Conservation (phyloP, 129 eudicot species). For the Pseudognaphalium luteoalbum region DNA sequence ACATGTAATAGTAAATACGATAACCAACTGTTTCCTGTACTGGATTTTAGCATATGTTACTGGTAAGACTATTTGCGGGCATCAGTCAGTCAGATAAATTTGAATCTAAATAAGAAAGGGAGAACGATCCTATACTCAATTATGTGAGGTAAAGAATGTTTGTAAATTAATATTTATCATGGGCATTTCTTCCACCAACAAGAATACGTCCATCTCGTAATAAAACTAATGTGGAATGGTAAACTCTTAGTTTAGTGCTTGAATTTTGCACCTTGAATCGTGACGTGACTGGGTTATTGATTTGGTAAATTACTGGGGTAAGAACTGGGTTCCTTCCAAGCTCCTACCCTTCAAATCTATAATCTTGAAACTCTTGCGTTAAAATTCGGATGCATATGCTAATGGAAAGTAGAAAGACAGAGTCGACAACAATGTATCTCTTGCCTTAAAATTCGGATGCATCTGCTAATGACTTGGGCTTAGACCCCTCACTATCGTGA, state of each 20-base stretch:
- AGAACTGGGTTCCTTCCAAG: slow-evolving; percentile 60
- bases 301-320: slow-evolving; percentile 50
- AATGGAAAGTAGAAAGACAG: no score
- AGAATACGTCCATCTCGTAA: slow-evolving; percentile 62
- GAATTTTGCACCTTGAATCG: slow-evolving; percentile 55
- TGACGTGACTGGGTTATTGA: slow-evolving; percentile 25
- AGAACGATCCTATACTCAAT: slow-evolving; percentile 64
- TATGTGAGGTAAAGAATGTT: slow-evolving; percentile 63
- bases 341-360: slow-evolving; percentile 73
- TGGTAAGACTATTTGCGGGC: slow-evolving; percentile 58
- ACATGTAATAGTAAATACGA: slow-evolving; percentile 43
- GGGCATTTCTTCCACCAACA: slow-evolving; percentile 76
- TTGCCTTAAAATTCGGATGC: no score
- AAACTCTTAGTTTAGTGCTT: slow-evolving; percentile 51
- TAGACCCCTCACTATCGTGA: no score
- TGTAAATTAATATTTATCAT: slow-evolving; percentile 47
- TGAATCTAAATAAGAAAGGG: slow-evolving; percentile 61
- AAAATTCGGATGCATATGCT: no score
- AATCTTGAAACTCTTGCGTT: no score
- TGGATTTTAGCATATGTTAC: slow-evolving; percentile 24
- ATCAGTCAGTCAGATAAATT: slow-evolving; percentile 19
- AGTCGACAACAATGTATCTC: no score
- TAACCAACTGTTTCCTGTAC: slow-evolving; percentile 32
- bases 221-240: slow-evolving; percentile 59
- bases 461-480: no score